Evolutionary conservation across 208 protist genomes (phyloP).

Genomic region (Sergeia podlipaevii): DNA sequence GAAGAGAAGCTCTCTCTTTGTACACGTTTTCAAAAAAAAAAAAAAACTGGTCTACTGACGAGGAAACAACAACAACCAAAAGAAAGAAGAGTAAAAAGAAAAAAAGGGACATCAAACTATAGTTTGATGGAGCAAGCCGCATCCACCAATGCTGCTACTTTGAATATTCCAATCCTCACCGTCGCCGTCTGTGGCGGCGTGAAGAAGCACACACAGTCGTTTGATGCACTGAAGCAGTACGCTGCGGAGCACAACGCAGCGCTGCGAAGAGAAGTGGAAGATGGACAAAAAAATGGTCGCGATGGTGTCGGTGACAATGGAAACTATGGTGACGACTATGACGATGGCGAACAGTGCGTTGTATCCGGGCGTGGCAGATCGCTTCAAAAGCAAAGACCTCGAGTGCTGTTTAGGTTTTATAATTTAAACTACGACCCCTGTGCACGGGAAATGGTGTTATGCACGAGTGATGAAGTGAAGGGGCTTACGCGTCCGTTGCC

Average conservation of each 20-base stretch:
- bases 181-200: conserved; percentile 64
- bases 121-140: too few relatives aligned
- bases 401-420: conserved; percentile 41
- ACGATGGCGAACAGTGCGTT: conserved; percentile 2
- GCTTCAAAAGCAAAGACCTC: not conserved
- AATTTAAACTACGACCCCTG: conserved; percentile 50
- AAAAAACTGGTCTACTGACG: too few relatives aligned
- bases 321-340: not conserved
- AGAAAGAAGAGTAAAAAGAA: too few relatives aligned
- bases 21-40: too few relatives aligned
- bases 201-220: conserved; percentile 77
- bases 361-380: not conserved
- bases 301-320: not conserved
- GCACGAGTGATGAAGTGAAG: not conserved
- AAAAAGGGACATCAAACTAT: too few relatives aligned
- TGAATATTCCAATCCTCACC: conserved; percentile 9
- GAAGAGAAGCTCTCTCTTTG: too few relatives aligned
- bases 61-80: too few relatives aligned
- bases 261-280: conserved; percentile 3
- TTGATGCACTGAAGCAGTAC: conserved; percentile 39
- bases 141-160: not conserved
- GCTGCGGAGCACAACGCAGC: conserved; percentile 27
- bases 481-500: too few relatives aligned
- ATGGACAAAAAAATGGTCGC: not conserved
- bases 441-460: conserved; percentile 30